Conservation (phyloP, 177 flowering plant species). For the Tripterygium wilfordii region DNA sequence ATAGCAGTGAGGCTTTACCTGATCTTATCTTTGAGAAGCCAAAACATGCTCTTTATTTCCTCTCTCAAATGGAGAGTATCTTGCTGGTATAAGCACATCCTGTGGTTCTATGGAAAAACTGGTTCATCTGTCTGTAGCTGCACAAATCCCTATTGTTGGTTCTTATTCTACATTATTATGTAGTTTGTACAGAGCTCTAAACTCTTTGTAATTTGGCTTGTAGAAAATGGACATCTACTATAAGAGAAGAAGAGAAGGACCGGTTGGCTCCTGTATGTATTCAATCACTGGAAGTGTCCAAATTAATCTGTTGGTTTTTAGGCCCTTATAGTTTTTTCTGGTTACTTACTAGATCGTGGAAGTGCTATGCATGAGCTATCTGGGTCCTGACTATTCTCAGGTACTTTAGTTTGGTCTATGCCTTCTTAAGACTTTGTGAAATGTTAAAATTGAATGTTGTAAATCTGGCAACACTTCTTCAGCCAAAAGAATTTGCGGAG, state of each 20-base stretch:
- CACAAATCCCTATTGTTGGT: no score
- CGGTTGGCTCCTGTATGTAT: conserved; percentile 82
- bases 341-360: conserved; percentile 61
- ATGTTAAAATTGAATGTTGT: conserved; percentile 4
- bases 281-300: not conserved
- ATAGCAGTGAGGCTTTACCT: no score
- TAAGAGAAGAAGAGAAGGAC: conserved; percentile 78
- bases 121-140: no score
- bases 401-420: conserved; percentile 26
- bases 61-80: no score
- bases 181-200: no score
- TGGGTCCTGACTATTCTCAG: conserved; percentile 96
- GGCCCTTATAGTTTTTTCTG: conserved; percentile 1
- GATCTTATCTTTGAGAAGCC: no score
- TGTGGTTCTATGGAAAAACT: no score
- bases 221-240: conserved; percentile 88
- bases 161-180: no score
- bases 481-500: conserved; percentile 72
- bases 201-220: no score
- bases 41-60: no score
- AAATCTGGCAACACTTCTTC: conserved; percentile 6
- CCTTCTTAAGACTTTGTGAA: not conserved
- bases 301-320: not conserved
- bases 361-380: conserved; percentile 70
- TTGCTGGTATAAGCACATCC: no score